Percentiles rank a stretch among this genome's conserved stretches.
phyloP scores from a whole-genome alignment of 345 rosid species.

The Brassica incana region DNA sequence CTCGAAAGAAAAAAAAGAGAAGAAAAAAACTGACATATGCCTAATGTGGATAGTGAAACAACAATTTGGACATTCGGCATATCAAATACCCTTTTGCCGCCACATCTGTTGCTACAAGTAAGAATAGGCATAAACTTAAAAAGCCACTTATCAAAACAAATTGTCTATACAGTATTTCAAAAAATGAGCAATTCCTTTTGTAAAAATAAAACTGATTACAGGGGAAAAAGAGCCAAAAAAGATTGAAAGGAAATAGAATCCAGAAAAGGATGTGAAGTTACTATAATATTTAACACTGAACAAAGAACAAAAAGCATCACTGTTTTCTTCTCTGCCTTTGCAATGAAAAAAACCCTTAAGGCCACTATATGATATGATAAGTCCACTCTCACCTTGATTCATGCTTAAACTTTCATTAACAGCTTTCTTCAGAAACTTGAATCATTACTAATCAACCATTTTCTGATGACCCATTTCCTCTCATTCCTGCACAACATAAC shows the following conservation, averaged over 20 bases:
- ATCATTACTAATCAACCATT: constrained; percentile 47
- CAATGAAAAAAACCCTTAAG: constrained; percentile 20
- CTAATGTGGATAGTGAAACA: no score
- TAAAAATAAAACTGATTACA: neutral
- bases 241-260: constrained; percentile 10
- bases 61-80: no score
- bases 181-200: neutral
- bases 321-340: constrained; percentile 22
- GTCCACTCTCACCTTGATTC: constrained; percentile 30
- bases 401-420: constrained; percentile 10
- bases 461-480: constrained; percentile 40
- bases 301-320: constrained; percentile 23
- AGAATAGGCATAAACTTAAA: neutral
- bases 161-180: constrained; percentile 1
- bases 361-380: constrained; percentile 14
- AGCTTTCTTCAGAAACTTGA: constrained; percentile 17
- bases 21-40: no score
- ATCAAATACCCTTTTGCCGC: no score
- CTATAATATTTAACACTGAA: constrained; percentile 20
- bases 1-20: no score
- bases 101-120: no score
- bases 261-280: constrained; percentile 9
- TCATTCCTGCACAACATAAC: constrained; percentile 47
- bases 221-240: neutral
- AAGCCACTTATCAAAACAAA: neutral